A percentile compares a stretch with the other conserved stretches of the same genome.
Conservation (phyloP, 2,329 filamentous ascomycete genomes). For the Didymella lethalis region DNA sequence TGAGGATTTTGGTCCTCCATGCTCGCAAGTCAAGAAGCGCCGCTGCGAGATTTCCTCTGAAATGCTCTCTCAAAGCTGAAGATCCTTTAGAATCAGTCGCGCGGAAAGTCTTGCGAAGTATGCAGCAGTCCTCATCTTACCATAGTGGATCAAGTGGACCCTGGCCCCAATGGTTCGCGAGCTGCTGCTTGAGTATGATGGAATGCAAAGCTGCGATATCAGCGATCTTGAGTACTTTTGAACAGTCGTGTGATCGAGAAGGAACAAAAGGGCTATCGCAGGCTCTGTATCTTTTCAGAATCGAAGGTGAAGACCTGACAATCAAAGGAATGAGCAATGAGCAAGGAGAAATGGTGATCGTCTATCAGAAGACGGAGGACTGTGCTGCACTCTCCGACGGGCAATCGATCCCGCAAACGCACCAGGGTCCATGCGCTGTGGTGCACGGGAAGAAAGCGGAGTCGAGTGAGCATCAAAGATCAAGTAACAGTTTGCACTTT, state of each 20-base stretch:
- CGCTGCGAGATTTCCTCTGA: neutral
- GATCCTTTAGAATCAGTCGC: neutral
- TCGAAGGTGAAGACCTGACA: neutral
- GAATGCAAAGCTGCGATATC: neutral
- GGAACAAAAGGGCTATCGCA: neutral
- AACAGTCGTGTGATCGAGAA: neutral
- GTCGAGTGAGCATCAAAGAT: constrained; percentile 20
- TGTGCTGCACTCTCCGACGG: constrained; percentile 16
- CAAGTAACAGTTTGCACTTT: constrained; percentile 20
- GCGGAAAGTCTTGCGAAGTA: neutral
- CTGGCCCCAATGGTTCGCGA: neutral
- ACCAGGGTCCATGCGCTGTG: constrained; percentile 18
- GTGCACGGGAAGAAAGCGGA: constrained; percentile 17
- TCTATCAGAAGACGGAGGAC: constrained; percentile 17
- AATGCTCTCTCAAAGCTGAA: neutral
- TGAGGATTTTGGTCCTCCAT: neutral
- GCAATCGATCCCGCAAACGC: constrained; percentile 20
- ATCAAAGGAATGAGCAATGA: neutral
- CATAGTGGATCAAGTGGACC: neutral
- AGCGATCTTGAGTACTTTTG: neutral
- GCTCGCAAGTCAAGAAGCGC: neutral
- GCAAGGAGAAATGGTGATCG: constrained; percentile 1
- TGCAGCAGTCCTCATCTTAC: neutral
- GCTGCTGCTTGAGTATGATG: neutral
- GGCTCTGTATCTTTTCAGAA: neutral